Evolutionary conservation across 768 basidiomycete genomes (phyloP).

Genomic region (Dendrothele bispora): DNA sequence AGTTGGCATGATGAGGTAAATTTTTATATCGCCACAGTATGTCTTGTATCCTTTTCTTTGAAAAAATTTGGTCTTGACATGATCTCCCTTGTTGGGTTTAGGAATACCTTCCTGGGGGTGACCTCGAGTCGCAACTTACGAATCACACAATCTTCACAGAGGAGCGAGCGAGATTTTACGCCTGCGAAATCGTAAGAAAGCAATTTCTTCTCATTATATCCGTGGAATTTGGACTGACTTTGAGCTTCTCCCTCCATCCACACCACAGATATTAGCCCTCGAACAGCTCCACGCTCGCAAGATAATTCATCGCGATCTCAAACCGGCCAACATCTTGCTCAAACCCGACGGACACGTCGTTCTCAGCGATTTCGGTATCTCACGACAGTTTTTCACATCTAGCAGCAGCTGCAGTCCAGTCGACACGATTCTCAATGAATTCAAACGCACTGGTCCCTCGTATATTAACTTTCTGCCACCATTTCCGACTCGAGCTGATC

Average conservation of each 20-base stretch:
- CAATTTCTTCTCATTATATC: neutral
- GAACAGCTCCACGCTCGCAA: conserved; percentile 11
- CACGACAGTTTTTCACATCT: neutral
- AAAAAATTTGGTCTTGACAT: neutral
- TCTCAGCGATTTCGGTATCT: conserved; percentile 17
- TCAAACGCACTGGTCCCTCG: no score
- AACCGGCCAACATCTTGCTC: conserved; percentile 21
- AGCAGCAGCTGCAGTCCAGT: no score
- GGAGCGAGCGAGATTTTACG: conserved; percentile 16
- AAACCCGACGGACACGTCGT: conserved; percentile 14
- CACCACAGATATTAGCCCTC: conserved; percentile 12
- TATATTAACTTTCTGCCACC: no score
- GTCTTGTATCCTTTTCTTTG: neutral
- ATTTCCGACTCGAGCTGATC: no score
- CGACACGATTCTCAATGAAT: no score
- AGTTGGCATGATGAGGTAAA: conserved; percentile 19
- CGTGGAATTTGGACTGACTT: neutral
- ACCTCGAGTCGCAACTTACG: conserved; percentile 11
- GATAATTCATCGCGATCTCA: conserved; percentile 21
- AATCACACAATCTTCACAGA: conserved; percentile 4
- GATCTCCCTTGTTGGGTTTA: no score
- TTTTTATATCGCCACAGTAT: conserved; percentile 23
- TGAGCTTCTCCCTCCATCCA: neutral
- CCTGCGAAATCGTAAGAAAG: conserved; percentile 22
- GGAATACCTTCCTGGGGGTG: conserved; percentile 22